These are phyloP conservation scores for Cicer yamashitae DNA, from an alignment of 306 rosid species.

Conservation along the genomic window DNA sequence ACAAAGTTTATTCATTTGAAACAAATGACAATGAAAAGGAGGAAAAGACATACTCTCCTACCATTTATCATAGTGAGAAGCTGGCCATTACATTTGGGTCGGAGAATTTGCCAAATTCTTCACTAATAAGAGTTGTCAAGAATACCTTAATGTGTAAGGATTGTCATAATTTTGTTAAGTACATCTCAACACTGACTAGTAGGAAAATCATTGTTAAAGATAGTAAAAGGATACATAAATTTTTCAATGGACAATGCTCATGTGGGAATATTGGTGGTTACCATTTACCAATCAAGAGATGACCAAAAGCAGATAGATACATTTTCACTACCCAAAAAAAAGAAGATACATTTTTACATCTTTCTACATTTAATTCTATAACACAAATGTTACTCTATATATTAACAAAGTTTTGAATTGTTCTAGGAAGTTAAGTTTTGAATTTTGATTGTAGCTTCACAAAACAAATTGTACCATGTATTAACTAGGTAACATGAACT, in stretches of 20 bases:
- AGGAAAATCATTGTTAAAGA: conserved; percentile 81
- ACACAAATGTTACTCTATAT: not conserved
- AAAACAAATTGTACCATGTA: not conserved
- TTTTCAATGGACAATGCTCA: conserved; percentile 74
- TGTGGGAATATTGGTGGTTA: conserved; percentile 71
- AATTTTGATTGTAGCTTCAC: conserved; percentile 30
- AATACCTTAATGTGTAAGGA: conserved; percentile 78
- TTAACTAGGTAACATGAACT: not conserved
- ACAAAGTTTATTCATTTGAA: conserved; percentile 72
- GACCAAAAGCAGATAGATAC: no score
- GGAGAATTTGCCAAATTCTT: conserved; percentile 60
- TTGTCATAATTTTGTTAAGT: conserved; percentile 75
- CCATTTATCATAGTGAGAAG: conserved; percentile 76
- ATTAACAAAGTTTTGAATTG: conserved; percentile 9
- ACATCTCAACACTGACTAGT: conserved; percentile 55
- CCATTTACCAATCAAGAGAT: conserved; percentile 37
- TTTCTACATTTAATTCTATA: conserved; percentile 7
- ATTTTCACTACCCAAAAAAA: no score
- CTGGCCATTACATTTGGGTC: conserved; percentile 78
- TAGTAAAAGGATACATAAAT: conserved; percentile 75
- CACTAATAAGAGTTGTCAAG: conserved; percentile 70
- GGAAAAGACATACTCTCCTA: conserved; percentile 49
- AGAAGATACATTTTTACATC: conserved; percentile 27
- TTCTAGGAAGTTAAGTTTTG: conserved; percentile 8
- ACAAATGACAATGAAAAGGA: conserved; percentile 69